Base-by-base conservation (phyloP, 768 basidiomycete species). In the Amanita polypyramis region DNA sequence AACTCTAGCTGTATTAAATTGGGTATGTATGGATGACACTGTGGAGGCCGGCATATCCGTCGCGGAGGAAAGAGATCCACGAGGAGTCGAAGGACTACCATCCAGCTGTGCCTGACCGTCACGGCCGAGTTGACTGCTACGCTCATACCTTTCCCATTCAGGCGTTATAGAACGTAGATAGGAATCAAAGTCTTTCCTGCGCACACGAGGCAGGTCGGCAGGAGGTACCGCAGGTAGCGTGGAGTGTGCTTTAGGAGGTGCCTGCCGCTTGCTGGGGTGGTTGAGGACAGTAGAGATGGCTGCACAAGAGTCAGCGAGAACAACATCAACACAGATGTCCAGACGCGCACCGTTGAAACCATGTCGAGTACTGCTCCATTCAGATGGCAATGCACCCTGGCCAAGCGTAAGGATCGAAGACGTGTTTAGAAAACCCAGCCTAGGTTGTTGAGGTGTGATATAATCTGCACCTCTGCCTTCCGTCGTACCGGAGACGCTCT, bases 271-370 rank as follows among this genome's bases (percentile, higher is more conserved):
- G 58, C 85, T 82, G 0, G 94, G 94, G 57, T 86, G 92, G 57
- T 93, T 93, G 44, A 96, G 76, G 21, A 96, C 88, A 14, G 89
- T 93, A 7, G 93, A 94, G 54, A 96, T 93, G 33, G 92, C 94
- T 96, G 61, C 15, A 7, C 6, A 14, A 11, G 46, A 33, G 35
- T 33, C 27, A 46, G 44, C 14, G 51, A 46, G 29, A 40, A 17
- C n/a, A 5, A 30, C 25, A 20, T 50, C 29, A 30, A 43, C 38
- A 53, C 9, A 39, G 37, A 19, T 14, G 34, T 8, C 41, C 35
- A 12, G 52, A n/a, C 21, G 64, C 77, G 49, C 61, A 88, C 91
- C 91, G 61, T 95, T 87, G 67, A 95, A 94, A 6, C 92, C 92
- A 55, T 89, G 83, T 38, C 76, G 79, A 12, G 83, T 70, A 60